A percentile compares a stretch with the other conserved stretches of the same genome.
Evolutionary conservation across 208 protist genomes (phyloP).

Genomic region (Leishmania tropica): DNA sequence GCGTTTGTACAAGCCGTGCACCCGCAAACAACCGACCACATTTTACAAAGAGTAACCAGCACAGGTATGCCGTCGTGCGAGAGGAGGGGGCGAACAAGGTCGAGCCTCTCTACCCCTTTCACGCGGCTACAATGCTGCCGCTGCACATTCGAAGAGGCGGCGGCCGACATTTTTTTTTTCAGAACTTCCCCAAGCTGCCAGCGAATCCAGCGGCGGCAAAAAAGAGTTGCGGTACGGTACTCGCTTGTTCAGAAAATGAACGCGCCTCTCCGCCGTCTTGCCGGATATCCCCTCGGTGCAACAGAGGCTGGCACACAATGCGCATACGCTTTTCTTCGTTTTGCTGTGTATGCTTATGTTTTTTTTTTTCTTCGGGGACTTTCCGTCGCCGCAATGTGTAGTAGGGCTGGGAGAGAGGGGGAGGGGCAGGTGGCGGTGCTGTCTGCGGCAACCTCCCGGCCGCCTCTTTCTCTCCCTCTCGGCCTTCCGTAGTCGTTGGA

Average conservation of each 20-base stretch:
- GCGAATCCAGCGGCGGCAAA: not conserved
- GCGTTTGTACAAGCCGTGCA: not conserved
- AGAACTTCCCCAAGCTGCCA: not conserved
- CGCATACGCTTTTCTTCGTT: not conserved
- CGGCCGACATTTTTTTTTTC: slow-evolving; percentile 1
- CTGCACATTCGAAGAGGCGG: slow-evolving; percentile 8
- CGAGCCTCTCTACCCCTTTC: not conserved
- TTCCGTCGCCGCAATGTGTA: not conserved
- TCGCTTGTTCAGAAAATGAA: not conserved
- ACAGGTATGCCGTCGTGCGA: too few species aligned
- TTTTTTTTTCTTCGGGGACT: not conserved
- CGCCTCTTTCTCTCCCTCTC: not conserved
- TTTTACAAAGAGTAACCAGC: not conserved
- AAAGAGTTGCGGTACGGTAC: not conserved
- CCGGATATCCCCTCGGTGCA: not conserved
- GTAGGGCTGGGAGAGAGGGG: not conserved
- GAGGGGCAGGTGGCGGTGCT: not conserved
- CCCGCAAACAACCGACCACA: not conserved
- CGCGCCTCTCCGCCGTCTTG: not conserved
- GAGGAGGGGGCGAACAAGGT: not conserved
- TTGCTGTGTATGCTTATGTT: not conserved
- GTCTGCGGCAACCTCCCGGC: not conserved
- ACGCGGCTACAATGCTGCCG: too few species aligned
- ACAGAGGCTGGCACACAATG: not conserved
- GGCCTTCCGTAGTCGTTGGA: not conserved